A percentile compares a stretch with the other conserved stretches of the same genome.
phyloP scores from a whole-genome alignment of 768 basidiomycete genomes.

The Amyloporia xantha region DNA sequence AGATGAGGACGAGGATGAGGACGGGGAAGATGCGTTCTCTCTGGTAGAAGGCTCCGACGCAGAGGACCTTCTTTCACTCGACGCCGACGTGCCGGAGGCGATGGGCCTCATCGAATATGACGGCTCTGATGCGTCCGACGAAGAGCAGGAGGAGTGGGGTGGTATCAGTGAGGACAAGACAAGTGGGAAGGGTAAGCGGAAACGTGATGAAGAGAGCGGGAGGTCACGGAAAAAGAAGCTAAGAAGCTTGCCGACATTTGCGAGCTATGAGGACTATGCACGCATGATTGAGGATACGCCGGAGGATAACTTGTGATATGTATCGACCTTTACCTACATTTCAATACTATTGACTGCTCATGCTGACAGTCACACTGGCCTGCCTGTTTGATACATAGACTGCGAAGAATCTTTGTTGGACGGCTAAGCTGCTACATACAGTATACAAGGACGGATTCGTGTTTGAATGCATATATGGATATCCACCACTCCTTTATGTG shows the following conservation, averaged over 20 bases:
- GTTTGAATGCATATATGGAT: too few relatives aligned
- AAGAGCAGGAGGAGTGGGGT: conserved; percentile 45
- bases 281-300: conserved; percentile 76
- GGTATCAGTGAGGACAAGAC: conserved; percentile 30
- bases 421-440: too few relatives aligned
- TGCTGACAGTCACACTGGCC: too few relatives aligned
- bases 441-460: too few relatives aligned
- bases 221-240: conserved; percentile 60
- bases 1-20: conserved; percentile 27
- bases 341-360: too few relatives aligned
- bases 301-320: conserved; percentile 56
- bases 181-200: conserved; percentile 37
- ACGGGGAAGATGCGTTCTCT: conserved; percentile 41
- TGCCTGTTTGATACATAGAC: too few relatives aligned
- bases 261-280: conserved; percentile 82
- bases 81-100: conserved; percentile 30
- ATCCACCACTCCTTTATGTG: too few relatives aligned
- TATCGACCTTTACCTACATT: too few relatives aligned
- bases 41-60: conserved; percentile 64
- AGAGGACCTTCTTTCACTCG: conserved; percentile 58
- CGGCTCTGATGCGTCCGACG: conserved; percentile 41
- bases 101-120: conserved; percentile 56
- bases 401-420: too few relatives aligned
- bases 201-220: conserved; percentile 30
- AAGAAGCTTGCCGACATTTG: conserved; percentile 69